Conservation (phyloP, 768 basidiomycete species). For the Boletus insuetus region DNA sequence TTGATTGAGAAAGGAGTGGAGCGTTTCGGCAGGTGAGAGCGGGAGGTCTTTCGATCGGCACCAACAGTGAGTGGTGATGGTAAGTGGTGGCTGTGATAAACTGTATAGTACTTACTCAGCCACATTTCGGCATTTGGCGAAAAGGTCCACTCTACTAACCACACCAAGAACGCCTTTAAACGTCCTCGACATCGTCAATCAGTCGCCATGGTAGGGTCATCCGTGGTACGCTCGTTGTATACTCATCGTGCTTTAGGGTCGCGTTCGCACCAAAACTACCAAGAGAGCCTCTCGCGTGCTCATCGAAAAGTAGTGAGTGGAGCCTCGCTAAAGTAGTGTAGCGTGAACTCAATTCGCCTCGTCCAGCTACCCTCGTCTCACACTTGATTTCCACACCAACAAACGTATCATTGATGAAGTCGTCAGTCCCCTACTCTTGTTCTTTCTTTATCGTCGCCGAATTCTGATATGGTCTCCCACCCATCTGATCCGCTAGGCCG, state of each 20-base stretch:
- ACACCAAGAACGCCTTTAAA: too few species aligned
- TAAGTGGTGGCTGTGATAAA: slow-evolving; percentile 22
- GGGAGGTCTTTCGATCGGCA: not conserved
- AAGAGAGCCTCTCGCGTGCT: slow-evolving; percentile 98
- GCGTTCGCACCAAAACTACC: slow-evolving; percentile 99
- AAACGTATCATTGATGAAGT: slow-evolving; percentile 99
- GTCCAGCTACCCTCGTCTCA: slow-evolving; percentile 92
- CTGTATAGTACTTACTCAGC: slow-evolving; percentile 28
- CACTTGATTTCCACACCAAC: slow-evolving; percentile 99
- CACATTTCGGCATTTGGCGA: slow-evolving; percentile 24
- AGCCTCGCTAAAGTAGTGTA: not conserved
- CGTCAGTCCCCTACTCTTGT: slow-evolving; percentile 45
- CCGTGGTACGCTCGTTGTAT: slow-evolving; percentile 5
- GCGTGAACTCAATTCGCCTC: not conserved
- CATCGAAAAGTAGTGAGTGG: slow-evolving; percentile 96
- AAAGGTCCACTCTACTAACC: too few species aligned
- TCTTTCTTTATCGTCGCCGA: not conserved
- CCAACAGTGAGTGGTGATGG: too few species aligned
- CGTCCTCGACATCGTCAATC: slow-evolving; percentile 23
- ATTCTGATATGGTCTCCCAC: not conserved
- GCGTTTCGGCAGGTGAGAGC: not conserved
- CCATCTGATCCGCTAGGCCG: slow-evolving; percentile 49
- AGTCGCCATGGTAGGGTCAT: slow-evolving; percentile 48
- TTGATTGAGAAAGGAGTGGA: slow-evolving; percentile 25
- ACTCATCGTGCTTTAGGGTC: slow-evolving; percentile 60